These are phyloP conservation scores for Globisporangium nagaii DNA, from an alignment of 352 stramenopile genomes.

Conservation along the genomic window DNA sequence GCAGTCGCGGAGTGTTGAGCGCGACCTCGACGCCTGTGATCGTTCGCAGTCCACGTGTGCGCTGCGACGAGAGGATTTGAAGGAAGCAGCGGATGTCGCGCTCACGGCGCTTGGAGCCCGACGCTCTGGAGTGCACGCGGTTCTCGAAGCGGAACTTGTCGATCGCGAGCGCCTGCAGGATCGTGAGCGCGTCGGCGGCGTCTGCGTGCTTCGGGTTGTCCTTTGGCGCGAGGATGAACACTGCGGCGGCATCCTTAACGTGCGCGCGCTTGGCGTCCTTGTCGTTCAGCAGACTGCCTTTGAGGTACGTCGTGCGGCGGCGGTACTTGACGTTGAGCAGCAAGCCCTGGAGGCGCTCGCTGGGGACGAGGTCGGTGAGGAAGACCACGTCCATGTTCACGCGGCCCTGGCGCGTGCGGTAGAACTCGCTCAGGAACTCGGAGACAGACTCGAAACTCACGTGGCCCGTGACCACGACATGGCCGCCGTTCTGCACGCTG, in stretches of 20 bases:
- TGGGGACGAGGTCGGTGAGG: constrained; percentile 28
- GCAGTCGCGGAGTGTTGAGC: constrained; percentile 39
- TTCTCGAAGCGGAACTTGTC: constrained; percentile 45
- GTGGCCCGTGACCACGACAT: constrained; percentile 45
- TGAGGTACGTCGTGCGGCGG: constrained; percentile 45
- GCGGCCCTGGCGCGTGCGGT: constrained; percentile 40
- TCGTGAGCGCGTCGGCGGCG: constrained; percentile 39
- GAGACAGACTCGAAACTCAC: constrained; percentile 38
- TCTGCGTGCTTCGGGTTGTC: constrained; percentile 37
- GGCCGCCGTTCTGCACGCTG: constrained; percentile 32
- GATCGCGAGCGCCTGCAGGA: constrained; percentile 47
- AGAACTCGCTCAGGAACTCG: constrained; percentile 61
- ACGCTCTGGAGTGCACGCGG: constrained; percentile 10
- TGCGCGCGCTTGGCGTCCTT: constrained; percentile 42
- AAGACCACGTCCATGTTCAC: constrained; percentile 66
- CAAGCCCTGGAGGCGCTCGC: constrained; percentile 26
- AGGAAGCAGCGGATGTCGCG: constrained; percentile 39
- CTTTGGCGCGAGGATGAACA: constrained; percentile 51
- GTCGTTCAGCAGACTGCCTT: constrained; percentile 46
- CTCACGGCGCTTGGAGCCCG: neutral
- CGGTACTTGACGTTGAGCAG: constrained; percentile 41
- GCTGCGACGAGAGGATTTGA: constrained; percentile 41
- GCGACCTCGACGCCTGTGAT: constrained; percentile 53
- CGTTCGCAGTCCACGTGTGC: constrained; percentile 31
- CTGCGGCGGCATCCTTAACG: constrained; percentile 35